Evolutionary conservation across 192 early-diverging fungal species (phyloP).

Genomic region (Rhizophagus prolifer): DNA sequence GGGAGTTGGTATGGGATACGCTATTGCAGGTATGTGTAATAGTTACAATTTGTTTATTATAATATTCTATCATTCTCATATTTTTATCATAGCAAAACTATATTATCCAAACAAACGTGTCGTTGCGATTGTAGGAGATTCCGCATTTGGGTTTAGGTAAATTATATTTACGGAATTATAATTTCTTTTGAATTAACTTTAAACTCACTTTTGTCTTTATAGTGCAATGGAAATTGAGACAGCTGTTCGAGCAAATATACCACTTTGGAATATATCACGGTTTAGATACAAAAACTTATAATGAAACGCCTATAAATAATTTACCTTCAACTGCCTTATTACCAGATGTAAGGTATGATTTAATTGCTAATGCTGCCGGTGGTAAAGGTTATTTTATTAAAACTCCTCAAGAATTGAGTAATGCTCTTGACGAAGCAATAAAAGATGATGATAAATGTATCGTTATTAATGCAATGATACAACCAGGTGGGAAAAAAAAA

Average conservation of each 20-base stretch:
- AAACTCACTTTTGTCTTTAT: neutral
- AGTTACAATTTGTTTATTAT: neutral
- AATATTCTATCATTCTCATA: neutral
- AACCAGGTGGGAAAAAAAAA: slow-evolving; percentile 61
- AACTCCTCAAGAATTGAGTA: slow-evolving; percentile 55
- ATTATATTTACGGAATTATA: neutral
- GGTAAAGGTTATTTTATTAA: slow-evolving; percentile 57
- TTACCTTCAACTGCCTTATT: slow-evolving; percentile 64
- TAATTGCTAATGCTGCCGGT: slow-evolving; percentile 67
- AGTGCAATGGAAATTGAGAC: slow-evolving; percentile 79
- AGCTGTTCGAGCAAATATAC: slow-evolving; percentile 56
- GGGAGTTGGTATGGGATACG: slow-evolving; percentile 78
- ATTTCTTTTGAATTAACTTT: neutral
- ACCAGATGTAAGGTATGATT: slow-evolving; percentile 67
- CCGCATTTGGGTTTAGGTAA: slow-evolving; percentile 75
- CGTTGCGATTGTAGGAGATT: slow-evolving; percentile 73
- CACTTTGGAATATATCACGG: slow-evolving; percentile 76
- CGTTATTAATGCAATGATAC: slow-evolving; percentile 69
- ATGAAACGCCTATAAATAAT: slow-evolving; percentile 33
- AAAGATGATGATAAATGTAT: slow-evolving; percentile 42
- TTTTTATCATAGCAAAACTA: slow-evolving; percentile 46
- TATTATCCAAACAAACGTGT: slow-evolving; percentile 53
- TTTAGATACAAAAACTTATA: slow-evolving; percentile 51
- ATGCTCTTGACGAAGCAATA: slow-evolving; percentile 50
- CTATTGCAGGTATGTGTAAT: slow-evolving; percentile 50